A percentile compares a stretch with the other conserved stretches of the same genome.
Evolutionary conservation across 2,329 filamentous ascomycete genomes (phyloP).

Genomic region (Biscogniauxia mediterranea): DNA sequence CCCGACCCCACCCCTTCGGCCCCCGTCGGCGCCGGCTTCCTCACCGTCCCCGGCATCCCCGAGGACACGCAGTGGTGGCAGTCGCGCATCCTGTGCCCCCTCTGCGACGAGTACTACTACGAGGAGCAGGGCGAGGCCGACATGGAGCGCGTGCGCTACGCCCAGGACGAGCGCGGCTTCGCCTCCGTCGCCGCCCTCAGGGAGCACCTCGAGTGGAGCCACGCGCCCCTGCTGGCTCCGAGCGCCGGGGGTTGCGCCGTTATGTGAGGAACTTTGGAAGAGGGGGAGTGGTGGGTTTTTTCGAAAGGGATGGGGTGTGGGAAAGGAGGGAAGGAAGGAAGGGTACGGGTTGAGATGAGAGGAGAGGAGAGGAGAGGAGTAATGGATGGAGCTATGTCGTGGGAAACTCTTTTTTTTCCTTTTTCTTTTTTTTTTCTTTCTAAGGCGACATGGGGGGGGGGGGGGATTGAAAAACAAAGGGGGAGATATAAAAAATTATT

Average conservation of each 20-base stretch:
- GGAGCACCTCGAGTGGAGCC: constrained; percentile 57
- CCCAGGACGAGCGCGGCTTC: constrained; percentile 48
- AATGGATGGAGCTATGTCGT: too few relatives aligned
- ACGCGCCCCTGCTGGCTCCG: constrained; percentile 41
- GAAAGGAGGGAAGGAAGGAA: neutral
- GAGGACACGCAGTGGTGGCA: constrained; percentile 48
- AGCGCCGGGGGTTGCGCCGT: constrained; percentile 41
- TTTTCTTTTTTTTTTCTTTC: too few relatives aligned
- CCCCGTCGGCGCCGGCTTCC: neutral
- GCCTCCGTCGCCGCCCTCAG: constrained; percentile 48
- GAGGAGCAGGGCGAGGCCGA: constrained; percentile 50
- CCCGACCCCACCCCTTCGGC: constrained; percentile 34
- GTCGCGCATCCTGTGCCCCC: constrained; percentile 52
- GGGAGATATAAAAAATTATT: too few relatives aligned
- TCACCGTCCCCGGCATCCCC: neutral
- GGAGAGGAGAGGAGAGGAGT: too few relatives aligned
- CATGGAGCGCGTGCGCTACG: constrained; percentile 47
- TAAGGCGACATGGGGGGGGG: too few relatives aligned
- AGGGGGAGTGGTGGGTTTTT: too few relatives aligned
- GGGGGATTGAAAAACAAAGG: too few relatives aligned
- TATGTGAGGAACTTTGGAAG: too few relatives aligned
- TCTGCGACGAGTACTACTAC: constrained; percentile 54
- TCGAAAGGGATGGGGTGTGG: constrained; percentile 1
- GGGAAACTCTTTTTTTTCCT: too few relatives aligned
- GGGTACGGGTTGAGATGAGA: too few relatives aligned